phyloP scores from a whole-genome alignment of 2,329 filamentous ascomycete genomes.

The Rhynchosporium agropyri region DNA sequence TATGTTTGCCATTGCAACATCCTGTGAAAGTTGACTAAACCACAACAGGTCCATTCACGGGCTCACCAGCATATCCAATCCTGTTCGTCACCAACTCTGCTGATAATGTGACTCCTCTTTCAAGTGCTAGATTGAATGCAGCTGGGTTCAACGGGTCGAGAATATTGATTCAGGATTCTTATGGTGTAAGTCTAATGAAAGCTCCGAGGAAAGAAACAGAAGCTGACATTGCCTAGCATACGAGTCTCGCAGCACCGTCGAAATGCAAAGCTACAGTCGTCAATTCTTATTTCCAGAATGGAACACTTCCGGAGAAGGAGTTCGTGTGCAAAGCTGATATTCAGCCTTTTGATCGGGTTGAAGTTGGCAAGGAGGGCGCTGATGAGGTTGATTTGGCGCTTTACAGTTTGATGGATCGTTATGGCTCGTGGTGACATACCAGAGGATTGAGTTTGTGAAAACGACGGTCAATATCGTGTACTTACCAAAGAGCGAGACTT shows the following conservation, averaged over 20 bases:
- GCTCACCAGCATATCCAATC: slow-evolving; percentile 41
- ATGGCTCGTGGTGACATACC: background rate
- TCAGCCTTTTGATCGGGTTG: slow-evolving; percentile 43
- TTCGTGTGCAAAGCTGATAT: slow-evolving; percentile 51
- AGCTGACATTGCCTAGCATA: slow-evolving; percentile 44
- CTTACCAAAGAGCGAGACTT: too few species aligned
- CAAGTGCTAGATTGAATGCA: slow-evolving; percentile 41
- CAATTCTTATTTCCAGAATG: slow-evolving; percentile 45
- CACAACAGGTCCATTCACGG: slow-evolving; percentile 37
- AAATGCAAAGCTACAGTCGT: slow-evolving; percentile 42
- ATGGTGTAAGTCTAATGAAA: slow-evolving; percentile 43
- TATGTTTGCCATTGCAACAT: slow-evolving; percentile 6
- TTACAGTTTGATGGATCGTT: background rate
- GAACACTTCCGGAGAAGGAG: slow-evolving; percentile 47
- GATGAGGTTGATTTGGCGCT: background rate
- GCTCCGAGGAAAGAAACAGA: background rate
- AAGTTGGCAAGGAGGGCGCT: background rate
- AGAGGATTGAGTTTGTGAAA: too few species aligned
- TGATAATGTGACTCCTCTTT: slow-evolving; percentile 42
- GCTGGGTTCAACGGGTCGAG: slow-evolving; percentile 49
- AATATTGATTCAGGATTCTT: slow-evolving; percentile 52
- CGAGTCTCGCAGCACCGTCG: slow-evolving; percentile 43
- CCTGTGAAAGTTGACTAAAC: background rate
- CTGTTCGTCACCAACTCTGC: slow-evolving; percentile 42
- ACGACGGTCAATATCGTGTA: too few species aligned